A percentile compares a stretch with the other conserved stretches of the same genome.
These are phyloP conservation scores for Trametes maxima DNA, from an alignment of 768 basidiomycete genomes.

Conservation along the genomic window DNA sequence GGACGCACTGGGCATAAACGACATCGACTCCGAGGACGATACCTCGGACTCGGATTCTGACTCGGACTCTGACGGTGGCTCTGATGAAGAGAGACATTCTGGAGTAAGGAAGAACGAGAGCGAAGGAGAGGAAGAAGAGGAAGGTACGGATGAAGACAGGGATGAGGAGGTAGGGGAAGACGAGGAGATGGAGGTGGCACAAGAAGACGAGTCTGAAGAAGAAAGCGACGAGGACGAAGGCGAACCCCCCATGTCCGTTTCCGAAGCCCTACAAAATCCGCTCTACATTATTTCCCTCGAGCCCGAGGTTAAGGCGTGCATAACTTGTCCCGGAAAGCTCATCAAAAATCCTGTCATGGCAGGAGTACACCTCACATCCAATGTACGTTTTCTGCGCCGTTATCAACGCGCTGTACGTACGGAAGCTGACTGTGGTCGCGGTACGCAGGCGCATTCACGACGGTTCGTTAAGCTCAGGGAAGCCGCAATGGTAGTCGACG, in stretches of 20 bases:
- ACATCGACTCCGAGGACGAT: constrained; percentile 79
- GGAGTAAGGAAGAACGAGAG: constrained; percentile 17
- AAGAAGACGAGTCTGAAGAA: constrained; percentile 32
- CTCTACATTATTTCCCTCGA: constrained; percentile 60
- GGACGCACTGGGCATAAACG: constrained; percentile 64
- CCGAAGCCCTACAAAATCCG: constrained; percentile 63
- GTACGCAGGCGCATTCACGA: constrained; percentile 61
- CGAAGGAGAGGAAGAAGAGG: constrained; percentile 29
- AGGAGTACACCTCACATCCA: constrained; percentile 59
- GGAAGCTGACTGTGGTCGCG: background rate
- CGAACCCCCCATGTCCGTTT: constrained; percentile 52
- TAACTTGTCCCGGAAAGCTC: constrained; percentile 72
- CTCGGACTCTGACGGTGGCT: constrained; percentile 31
- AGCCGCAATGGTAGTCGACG: constrained; percentile 43
- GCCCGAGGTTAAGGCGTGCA: constrained; percentile 59
- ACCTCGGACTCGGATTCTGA: constrained; percentile 52
- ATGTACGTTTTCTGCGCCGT: constrained; percentile 48
- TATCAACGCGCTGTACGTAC: constrained; percentile 9
- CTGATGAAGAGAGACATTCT: constrained; percentile 22
- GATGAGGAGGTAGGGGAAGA: constrained; percentile 33
- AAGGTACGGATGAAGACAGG: constrained; percentile 29
- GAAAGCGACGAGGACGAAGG: constrained; percentile 31
- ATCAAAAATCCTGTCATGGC: constrained; percentile 63
- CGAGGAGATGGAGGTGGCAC: constrained; percentile 22
- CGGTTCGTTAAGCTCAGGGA: constrained; percentile 54